These are phyloP conservation scores for Saussurea involucrata DNA, from an alignment of 129 eudicot species.

Conservation along the genomic window DNA sequence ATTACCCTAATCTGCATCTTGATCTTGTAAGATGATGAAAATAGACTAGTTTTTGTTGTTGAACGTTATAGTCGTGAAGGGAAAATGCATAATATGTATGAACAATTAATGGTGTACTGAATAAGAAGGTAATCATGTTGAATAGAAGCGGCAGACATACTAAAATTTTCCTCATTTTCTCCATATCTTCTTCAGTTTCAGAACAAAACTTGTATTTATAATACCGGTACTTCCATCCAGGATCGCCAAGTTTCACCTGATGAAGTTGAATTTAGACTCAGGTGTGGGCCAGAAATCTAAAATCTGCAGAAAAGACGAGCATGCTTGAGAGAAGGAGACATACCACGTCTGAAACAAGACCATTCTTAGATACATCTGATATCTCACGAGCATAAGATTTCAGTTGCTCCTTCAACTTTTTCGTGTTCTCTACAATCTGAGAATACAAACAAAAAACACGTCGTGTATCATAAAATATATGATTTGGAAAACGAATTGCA, in stretches of 20 bases:
- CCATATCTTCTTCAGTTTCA: conserved; percentile 27
- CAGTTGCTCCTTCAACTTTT: conserved; percentile 37
- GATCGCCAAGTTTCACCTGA: conserved; percentile 50
- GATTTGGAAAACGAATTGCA: background rate
- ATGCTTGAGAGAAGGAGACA: background rate
- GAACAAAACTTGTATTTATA: conserved; percentile 50
- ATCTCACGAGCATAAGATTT: conserved; percentile 18
- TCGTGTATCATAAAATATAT: background rate
- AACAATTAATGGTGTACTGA: background rate
- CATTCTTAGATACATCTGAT: conserved; percentile 34
- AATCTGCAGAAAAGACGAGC: background rate
- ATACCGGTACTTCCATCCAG: conserved; percentile 49
- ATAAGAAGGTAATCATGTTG: background rate
- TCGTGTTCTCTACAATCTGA: conserved; percentile 42
- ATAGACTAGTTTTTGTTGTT: background rate
- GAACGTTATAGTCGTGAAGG: background rate
- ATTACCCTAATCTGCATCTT: background rate
- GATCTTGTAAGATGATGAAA: background rate
- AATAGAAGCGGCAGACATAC: conserved; percentile 20
- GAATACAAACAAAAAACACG: no score
- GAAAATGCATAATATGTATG: background rate
- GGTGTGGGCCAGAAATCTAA: background rate
- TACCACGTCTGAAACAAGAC: conserved; percentile 39
- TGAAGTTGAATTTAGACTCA: background rate
- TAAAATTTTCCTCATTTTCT: conserved; percentile 31